Evolutionary conservation across 768 basidiomycete genomes (phyloP).

Genomic region (Psilocybe subaeruginosa): DNA sequence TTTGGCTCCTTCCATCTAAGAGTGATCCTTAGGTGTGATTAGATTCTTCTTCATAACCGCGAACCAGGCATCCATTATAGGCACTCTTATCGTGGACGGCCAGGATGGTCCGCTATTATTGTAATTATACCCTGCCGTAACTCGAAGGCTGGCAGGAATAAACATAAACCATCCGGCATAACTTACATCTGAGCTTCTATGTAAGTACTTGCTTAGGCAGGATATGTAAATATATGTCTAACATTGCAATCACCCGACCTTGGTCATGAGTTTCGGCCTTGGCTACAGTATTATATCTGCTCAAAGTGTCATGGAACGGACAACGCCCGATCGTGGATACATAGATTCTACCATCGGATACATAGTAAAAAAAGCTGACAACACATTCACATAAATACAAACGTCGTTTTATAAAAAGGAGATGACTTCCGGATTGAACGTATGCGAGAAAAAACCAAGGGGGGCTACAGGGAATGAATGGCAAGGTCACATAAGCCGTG

Average conservation of each 20-base stretch:
- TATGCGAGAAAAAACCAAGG: slow-evolving; percentile 5
- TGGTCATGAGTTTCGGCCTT: slow-evolving; percentile 18
- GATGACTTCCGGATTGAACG: slow-evolving; percentile 7
- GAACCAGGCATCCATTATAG: slow-evolving; percentile 8
- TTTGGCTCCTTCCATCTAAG: slow-evolving; percentile 16
- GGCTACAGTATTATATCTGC: slow-evolving; percentile 1
- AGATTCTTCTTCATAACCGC: slow-evolving; percentile 1
- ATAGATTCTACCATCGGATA: slow-evolving; percentile 12
- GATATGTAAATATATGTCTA: slow-evolving; percentile 5
- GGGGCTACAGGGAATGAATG: background rate
- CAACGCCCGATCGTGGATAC: slow-evolving; percentile 18
- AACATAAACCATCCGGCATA: slow-evolving; percentile 4
- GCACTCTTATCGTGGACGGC: background rate
- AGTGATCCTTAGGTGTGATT: slow-evolving; percentile 8
- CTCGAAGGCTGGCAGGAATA: slow-evolving; percentile 10
- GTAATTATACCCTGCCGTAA: slow-evolving; percentile 2
- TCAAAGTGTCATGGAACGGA: background rate
- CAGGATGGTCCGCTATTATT: slow-evolving; percentile 5
- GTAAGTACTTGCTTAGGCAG: background rate
- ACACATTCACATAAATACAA: slow-evolving; percentile 21
- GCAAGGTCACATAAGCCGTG: background rate
- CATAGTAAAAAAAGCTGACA: slow-evolving; percentile 10
- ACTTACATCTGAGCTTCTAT: background rate
- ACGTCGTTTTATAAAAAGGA: slow-evolving; percentile 9
- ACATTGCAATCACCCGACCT: slow-evolving; percentile 18